Percentiles rank a stretch among this genome's conserved stretches.
Evolutionary conservation across 208 protist genomes (phyloP).

Genomic region (Porcisia hertigi): DNA sequence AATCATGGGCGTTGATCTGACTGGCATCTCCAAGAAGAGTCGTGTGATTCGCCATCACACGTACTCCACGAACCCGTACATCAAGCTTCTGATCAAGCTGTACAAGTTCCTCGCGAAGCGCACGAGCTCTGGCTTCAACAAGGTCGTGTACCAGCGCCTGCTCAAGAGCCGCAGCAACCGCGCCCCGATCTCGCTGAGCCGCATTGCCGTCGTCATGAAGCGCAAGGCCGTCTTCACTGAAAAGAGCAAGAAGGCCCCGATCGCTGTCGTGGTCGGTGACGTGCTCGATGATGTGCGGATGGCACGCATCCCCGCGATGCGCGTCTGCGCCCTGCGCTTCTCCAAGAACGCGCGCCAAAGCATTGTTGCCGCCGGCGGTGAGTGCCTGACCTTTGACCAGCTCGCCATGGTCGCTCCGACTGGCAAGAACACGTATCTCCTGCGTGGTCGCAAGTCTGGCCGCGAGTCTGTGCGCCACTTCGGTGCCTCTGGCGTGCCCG

Average conservation of each 20-base stretch:
- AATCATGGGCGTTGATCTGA: constrained; percentile 91
- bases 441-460: constrained; percentile 95
- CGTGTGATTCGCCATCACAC: constrained; percentile 93
- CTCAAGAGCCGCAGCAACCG: constrained; percentile 97
- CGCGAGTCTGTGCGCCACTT: constrained; percentile 99
- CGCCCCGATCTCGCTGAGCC: constrained; percentile 96
- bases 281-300: constrained; percentile 99
- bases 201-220: constrained; percentile 94
- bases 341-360: constrained; percentile 97
- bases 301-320: constrained; percentile 94
- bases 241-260: constrained; percentile 89
- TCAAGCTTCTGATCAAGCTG: constrained; percentile 98
- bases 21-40: constrained; percentile 90
- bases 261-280: constrained; percentile 98
- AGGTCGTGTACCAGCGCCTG: constrained; percentile 96
- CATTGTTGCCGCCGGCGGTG: constrained; percentile 98
- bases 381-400: constrained; percentile 99
- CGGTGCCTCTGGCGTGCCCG: constrained; percentile 96
- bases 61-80: constrained; percentile 97
- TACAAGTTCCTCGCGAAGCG: constrained; percentile 99
- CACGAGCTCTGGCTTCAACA: constrained; percentile 99
- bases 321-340: constrained; percentile 98
- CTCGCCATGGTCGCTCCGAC: constrained; percentile 94
- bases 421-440: constrained; percentile 97
- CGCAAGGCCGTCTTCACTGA: constrained; percentile 80